Base-by-base conservation (phyloP, 2,329 filamentous ascomycete species). In the Talaromyces marneffei region DNA sequence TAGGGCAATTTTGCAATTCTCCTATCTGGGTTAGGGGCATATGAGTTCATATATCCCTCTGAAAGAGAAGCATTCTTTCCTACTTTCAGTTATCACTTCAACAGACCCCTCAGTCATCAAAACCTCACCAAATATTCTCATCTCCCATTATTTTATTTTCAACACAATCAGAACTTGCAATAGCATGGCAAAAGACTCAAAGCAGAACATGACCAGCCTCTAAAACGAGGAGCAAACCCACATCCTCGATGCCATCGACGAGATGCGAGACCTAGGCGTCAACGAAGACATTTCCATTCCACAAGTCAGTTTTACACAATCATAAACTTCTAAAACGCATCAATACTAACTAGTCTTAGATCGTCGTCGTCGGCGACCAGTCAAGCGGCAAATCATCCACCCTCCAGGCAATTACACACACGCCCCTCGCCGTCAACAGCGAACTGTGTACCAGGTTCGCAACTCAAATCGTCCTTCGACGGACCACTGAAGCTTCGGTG, bases 351-450 rank as follows among this genome's bases (percentile, higher is more conserved):
- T n/a, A 0, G 31, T 52, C 12, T 5, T 37, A 74, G 68, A 66
- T 74, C 2, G 67, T 73, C 6, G 71, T 74, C 14, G 69, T 72
- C 4, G 71, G 72, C 7, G 71, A 74, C 59, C 71, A 74, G 44
- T 72, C 70, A 7, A 71, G 68, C 62, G 72, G 72, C 0, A 75
- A 75, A 40, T 69, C 66, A 5, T 73, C 71, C 1, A 62, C 72
- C 2, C 66, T 74, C 1, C 70, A 74, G 60, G 69, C 65, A 0
- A 14, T 75, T 1, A 74, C 70, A 2, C 66, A 67, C 1, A 60
- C 74, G 2, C 64, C 71, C 0, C 72, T 74, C 29, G 70, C 72
- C 16, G 61, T 68, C 5, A 67, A 66, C 2, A 69, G 64, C 39
- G 68, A 66, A 4, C 65, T 74, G 1, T 74, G 71, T 59, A 74